phyloP scores from a whole-genome alignment of 2,329 filamentous ascomycete genomes.

The Claviceps cyperi region DNA sequence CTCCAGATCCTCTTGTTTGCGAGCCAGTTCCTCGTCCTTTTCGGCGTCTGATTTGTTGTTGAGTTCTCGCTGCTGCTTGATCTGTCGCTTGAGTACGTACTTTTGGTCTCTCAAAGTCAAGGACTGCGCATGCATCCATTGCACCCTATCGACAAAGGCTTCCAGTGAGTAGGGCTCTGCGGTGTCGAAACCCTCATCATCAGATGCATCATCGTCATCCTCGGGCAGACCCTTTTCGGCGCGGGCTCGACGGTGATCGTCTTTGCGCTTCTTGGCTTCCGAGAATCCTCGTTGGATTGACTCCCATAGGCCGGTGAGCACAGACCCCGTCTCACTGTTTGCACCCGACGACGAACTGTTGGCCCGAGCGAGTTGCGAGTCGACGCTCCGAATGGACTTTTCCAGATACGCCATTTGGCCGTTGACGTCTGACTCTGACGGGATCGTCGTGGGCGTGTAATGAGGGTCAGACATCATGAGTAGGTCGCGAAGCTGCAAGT shows the following conservation, averaged over 20 bases:
- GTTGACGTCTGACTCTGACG: constrained; percentile 42
- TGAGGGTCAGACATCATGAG: constrained; percentile 33
- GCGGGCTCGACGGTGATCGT: constrained; percentile 36
- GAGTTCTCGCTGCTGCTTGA: constrained; percentile 87
- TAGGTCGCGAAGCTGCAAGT: constrained; percentile 46
- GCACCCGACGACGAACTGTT: constrained; percentile 14
- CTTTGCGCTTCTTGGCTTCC: constrained; percentile 38
- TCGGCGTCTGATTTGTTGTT: constrained; percentile 73
- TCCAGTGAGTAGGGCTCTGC: constrained; percentile 55
- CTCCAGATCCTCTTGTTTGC: constrained; percentile 42
- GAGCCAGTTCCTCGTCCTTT: constrained; percentile 48
- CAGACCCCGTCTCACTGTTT: constrained; percentile 39
- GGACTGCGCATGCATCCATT: constrained; percentile 64
- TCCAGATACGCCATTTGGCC: constrained; percentile 57
- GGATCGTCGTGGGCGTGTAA: constrained; percentile 43
- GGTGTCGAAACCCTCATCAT: constrained; percentile 43
- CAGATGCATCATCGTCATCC: constrained; percentile 46
- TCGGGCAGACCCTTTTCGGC: constrained; percentile 38
- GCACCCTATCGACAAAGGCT: constrained; percentile 65
- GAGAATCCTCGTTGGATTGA: constrained; percentile 37
- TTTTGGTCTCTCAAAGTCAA: constrained; percentile 75
- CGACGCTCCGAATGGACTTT: constrained; percentile 38
- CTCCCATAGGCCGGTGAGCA: constrained; percentile 42
- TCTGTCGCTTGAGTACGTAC: constrained; percentile 74
- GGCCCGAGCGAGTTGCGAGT: constrained; percentile 27